phyloP scores from a whole-genome alignment of 2,329 filamentous ascomycete species.

The Dothideomycetes sp. region DNA sequence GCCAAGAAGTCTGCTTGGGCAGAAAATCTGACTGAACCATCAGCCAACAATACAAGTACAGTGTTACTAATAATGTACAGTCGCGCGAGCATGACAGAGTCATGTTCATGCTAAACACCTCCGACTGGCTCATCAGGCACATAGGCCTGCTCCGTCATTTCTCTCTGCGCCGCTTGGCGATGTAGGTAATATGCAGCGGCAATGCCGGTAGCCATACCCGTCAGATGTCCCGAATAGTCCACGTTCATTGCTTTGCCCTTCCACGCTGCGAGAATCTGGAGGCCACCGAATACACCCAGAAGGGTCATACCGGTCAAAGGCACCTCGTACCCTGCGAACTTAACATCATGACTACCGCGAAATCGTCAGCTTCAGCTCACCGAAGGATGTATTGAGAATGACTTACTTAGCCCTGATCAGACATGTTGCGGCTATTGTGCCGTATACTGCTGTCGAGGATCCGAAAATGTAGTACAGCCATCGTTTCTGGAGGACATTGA shows the following conservation, averaged over 20 bases:
- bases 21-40: no score
- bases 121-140: background rate
- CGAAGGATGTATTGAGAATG: no score
- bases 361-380: no score
- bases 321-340: constrained; percentile 18
- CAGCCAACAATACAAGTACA: background rate
- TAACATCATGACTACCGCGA: constrained; percentile 16
- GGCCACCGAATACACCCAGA: constrained; percentile 22
- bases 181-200: constrained; percentile 11
- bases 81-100: no score
- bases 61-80: background rate
- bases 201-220: constrained; percentile 18
- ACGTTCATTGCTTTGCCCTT: constrained; percentile 15
- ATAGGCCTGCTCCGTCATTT: constrained; percentile 6
- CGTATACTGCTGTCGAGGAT: constrained; percentile 55
- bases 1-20: no score
- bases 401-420: constrained; percentile 21
- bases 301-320: constrained; percentile 26
- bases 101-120: background rate
- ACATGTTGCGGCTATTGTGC: constrained; percentile 48
- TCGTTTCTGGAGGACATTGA: constrained; percentile 30
- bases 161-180: constrained; percentile 3
- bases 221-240: constrained; percentile 25
- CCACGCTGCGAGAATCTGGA: constrained; percentile 16
- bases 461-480: constrained; percentile 47